Base-by-base conservation (phyloP, 331 rosid genomes). In the Quercus phellos region DNA sequence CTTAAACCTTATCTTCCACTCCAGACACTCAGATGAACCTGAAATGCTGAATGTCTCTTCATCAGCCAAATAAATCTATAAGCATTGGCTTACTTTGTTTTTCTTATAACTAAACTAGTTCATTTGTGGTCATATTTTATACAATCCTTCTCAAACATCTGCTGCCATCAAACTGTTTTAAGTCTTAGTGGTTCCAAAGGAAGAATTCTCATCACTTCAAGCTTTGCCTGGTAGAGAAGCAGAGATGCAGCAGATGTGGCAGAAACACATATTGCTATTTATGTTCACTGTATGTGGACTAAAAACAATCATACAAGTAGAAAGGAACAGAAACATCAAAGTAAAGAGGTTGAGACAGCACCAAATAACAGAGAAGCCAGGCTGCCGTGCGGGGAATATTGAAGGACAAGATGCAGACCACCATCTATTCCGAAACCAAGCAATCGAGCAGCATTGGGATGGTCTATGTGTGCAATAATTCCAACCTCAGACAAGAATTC, bases 401-500 rank as follows among this genome's bases (percentile, higher is more conserved):
- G 93, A 10, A 95, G 93, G 81, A 95, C 98, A 51, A 95, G 90
- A 87, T 85, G 90, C 76, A 93, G 81, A 51, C 99, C 98, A 0
- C 84, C 73, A 2, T 93, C 95, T 54, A 93, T 79, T 13, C 98
- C 97, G 4, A 92, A 95, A 9, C 99, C 99, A 43, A 93, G 81
- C 84, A 95, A 84, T 35, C 78, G 89, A 14, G 94, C 92, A 16
- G 96, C 96, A 70, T 93, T 91, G 6, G 86, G 88, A 82, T 95
- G 98, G 79, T 83, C 89, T 10, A 91, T 84, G 89, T 95, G 99
- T 1, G 97, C 99, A 67, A 95, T 91, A 32, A 95, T 91, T 78
- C 99, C 99, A 67, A 95, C 90, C 80, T 95, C 99, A 14, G 92
- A 80, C 74, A 95, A 78, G 89, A 91, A 95, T 74, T 93, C 99